phyloP scores from a whole-genome alignment of 129 eudicot species.

The Solidago caesia region DNA sequence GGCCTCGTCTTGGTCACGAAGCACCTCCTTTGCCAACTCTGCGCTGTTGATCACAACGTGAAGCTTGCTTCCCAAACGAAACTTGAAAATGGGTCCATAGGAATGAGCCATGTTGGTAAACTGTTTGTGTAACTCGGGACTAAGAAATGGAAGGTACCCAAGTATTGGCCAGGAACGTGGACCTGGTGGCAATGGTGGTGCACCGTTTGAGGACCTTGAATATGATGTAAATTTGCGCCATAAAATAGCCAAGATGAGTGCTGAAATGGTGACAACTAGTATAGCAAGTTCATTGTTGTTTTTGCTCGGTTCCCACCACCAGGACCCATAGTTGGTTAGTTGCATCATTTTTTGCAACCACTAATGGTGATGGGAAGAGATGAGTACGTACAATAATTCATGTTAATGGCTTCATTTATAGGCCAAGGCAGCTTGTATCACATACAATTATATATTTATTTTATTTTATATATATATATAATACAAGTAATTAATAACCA shows the following conservation, averaged over 20 bases:
- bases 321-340: too few species aligned
- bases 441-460: too few species aligned
- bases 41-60: neutral
- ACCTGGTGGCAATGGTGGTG: conserved; percentile 20
- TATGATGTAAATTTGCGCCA: neutral
- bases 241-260: neutral
- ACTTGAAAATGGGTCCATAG: conserved; percentile 13
- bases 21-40: conserved; percentile 1
- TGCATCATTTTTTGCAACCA: too few species aligned
- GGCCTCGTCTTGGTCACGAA: conserved; percentile 10
- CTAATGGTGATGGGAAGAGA: too few species aligned
- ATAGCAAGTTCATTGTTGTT: too few species aligned
- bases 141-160: conserved; percentile 16
- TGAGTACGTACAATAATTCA: too few species aligned
- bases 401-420: too few species aligned
- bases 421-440: too few species aligned
- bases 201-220: neutral
- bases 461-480: too few species aligned
- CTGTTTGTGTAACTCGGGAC: neutral
- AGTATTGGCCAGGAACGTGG: neutral
- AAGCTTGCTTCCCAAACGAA: conserved; percentile 1
- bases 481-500: too few species aligned
- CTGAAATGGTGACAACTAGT: neutral
- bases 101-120: conserved; percentile 1
- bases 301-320: too few species aligned